phyloP scores from a whole-genome alignment of 805 yeast species.

The Brettanomyces bruxellensis region DNA sequence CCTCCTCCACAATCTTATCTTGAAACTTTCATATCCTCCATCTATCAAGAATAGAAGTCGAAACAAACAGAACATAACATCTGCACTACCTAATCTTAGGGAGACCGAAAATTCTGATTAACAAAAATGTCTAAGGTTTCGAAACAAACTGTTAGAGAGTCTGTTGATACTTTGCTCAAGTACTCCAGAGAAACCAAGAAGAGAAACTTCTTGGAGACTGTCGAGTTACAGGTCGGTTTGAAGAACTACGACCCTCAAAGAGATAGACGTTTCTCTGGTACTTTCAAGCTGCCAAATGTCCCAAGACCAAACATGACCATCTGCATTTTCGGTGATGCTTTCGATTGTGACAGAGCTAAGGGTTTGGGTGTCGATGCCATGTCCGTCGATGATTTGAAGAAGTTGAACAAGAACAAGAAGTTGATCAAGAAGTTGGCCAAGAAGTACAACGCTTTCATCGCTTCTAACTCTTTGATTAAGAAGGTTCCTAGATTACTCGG shows the following conservation, averaged over 20 bases:
- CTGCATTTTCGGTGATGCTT: slow-evolving; percentile 99
- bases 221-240: slow-evolving; percentile 98
- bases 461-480: slow-evolving; percentile 98
- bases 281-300: slow-evolving; percentile 95
- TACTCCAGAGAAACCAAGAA: slow-evolving; percentile 92
- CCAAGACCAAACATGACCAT: slow-evolving; percentile 99
- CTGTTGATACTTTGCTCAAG: slow-evolving; percentile 86
- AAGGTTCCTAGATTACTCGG: slow-evolving; percentile 99
- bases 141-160: slow-evolving; percentile 89
- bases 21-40: neutral
- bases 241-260: slow-evolving; percentile 99
- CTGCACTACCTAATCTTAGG: slow-evolving; percentile 47
- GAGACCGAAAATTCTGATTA: slow-evolving; percentile 43
- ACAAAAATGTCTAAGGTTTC: slow-evolving; percentile 80
- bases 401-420: slow-evolving; percentile 99
- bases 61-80: slow-evolving; percentile 29
- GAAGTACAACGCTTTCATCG: slow-evolving; percentile 99
- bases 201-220: slow-evolving; percentile 99
- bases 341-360: slow-evolving; percentile 99
- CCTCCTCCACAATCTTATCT: too few relatives aligned
- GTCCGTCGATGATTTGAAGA: slow-evolving; percentile 99
- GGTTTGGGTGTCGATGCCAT: slow-evolving; percentile 98
- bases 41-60: slow-evolving; percentile 33
- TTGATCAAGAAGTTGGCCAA: slow-evolving; percentile 98
- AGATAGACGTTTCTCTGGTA: slow-evolving; percentile 99